A percentile compares a stretch with the other conserved stretches of the same genome.
Conservation (phyloP, 345 rosid species). For the Bretschneidera sinensis region DNA sequence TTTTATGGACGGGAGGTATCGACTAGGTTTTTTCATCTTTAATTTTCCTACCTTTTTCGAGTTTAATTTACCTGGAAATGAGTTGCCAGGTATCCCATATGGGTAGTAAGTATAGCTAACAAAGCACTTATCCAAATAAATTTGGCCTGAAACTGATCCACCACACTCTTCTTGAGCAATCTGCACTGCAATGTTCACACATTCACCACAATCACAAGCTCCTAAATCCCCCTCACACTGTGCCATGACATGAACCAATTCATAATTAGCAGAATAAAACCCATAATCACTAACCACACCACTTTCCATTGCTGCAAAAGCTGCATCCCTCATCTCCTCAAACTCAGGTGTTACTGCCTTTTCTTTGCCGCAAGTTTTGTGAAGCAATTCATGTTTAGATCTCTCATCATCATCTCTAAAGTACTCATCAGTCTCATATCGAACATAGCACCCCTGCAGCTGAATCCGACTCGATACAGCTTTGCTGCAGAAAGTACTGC, state of each 20-base stretch:
- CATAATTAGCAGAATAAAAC: slow-evolving; percentile 34
- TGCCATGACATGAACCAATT: slow-evolving; percentile 40
- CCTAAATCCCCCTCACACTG: slow-evolving; percentile 64
- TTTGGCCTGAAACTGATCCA: slow-evolving; percentile 41
- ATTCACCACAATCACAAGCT: slow-evolving; percentile 55
- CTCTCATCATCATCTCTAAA: slow-evolving; percentile 17
- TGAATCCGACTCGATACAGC: slow-evolving; percentile 55
- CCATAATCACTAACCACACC: slow-evolving; percentile 38
- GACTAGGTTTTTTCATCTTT: not conserved
- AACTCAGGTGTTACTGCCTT: slow-evolving; percentile 36
- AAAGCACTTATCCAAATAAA: slow-evolving; percentile 55
- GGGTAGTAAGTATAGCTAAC: slow-evolving; percentile 41
- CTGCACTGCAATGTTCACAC: slow-evolving; percentile 44
- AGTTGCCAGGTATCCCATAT: slow-evolving; percentile 21
- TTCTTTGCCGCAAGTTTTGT: slow-evolving; percentile 42
- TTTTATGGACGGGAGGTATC: too few relatives aligned
- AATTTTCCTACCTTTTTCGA: slow-evolving; percentile 3
- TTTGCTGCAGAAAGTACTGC: slow-evolving; percentile 31
- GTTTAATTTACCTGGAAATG: slow-evolving; percentile 27
- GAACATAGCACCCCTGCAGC: slow-evolving; percentile 65
- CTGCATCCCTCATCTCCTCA: slow-evolving; percentile 40
- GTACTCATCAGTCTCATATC: slow-evolving; percentile 39
- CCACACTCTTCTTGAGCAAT: slow-evolving; percentile 46
- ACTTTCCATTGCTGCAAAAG: slow-evolving; percentile 36
- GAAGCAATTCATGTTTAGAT: slow-evolving; percentile 30